Conservation (phyloP, 805 yeast species). For the Debaryomyces prosopidis region DNA sequence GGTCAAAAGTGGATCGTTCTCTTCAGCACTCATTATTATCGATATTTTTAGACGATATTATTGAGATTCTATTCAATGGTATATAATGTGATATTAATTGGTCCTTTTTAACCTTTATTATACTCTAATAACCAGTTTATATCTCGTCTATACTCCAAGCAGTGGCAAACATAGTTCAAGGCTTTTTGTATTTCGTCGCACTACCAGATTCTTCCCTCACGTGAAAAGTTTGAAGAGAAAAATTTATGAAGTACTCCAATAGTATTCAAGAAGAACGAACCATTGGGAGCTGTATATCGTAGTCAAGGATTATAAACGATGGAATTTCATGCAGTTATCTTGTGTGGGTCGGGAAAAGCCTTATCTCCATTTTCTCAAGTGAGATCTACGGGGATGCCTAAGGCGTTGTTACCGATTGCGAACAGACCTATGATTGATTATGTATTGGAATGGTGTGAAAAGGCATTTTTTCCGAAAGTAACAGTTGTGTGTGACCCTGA, state of each 20-base stretch:
- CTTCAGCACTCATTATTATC: conserved; percentile 51
- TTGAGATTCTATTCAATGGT: neutral
- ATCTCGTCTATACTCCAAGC: neutral
- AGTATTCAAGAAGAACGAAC: neutral
- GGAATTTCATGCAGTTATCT: conserved; percentile 91
- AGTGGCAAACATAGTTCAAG: neutral
- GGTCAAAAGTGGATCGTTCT: conserved; percentile 74
- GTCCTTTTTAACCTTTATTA: neutral
- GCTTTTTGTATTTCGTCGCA: neutral
- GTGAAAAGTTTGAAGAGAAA: conserved; percentile 1
- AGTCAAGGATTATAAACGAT: conserved; percentile 33
- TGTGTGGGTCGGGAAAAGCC: conserved; percentile 82
- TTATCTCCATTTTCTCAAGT: conserved; percentile 71
- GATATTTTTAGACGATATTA: neutral
- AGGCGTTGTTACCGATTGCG: conserved; percentile 87
- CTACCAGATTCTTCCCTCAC: neutral
- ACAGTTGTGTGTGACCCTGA: conserved; percentile 59
- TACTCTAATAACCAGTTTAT: neutral
- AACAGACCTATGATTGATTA: conserved; percentile 86
- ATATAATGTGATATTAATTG: no score
- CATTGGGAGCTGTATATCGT: neutral
- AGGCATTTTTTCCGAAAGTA: conserved; percentile 72
- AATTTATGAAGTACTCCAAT: neutral
- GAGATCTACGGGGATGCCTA: conserved; percentile 66
- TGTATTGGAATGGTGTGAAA: conserved; percentile 90